A percentile compares a stretch with the other conserved stretches of the same genome.
These are phyloP conservation scores for Botrytis cinerea DNA, from an alignment of 2,329 filamentous ascomycete genomes.

Conservation along the genomic window DNA sequence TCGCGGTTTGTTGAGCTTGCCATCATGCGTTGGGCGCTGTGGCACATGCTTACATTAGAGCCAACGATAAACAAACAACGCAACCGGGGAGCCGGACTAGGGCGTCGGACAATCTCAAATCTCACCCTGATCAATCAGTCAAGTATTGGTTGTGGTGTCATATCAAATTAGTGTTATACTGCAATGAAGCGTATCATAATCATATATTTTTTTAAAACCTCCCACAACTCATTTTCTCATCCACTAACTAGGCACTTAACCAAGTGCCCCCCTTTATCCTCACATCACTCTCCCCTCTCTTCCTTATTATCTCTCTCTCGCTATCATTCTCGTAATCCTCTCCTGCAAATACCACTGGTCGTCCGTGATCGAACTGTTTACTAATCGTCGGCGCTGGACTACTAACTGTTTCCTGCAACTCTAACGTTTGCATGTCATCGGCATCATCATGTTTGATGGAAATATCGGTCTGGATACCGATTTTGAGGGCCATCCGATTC, in stretches of 20 bases:
- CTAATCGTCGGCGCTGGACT: background rate
- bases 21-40: background rate
- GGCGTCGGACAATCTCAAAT: background rate
- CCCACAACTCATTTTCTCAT: background rate
- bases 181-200: background rate
- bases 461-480: conserved; percentile 11
- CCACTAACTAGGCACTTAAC: background rate
- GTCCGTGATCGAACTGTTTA: conserved; percentile 6
- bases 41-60: background rate
- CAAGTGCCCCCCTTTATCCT: background rate
- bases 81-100: too few species aligned
- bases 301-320: background rate
- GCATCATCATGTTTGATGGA: conserved; percentile 8
- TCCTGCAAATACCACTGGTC: background rate
- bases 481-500: background rate
- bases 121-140: background rate
- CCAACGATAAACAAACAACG: background rate
- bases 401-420: background rate
- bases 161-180: background rate
- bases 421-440: background rate
- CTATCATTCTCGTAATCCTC: background rate
- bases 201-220: background rate
- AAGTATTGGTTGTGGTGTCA: background rate
- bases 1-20: background rate
- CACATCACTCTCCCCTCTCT: background rate